These are phyloP conservation scores for Xylariaceae sp. DNA, from an alignment of 2,329 filamentous ascomycete species.

Conservation along the genomic window DNA sequence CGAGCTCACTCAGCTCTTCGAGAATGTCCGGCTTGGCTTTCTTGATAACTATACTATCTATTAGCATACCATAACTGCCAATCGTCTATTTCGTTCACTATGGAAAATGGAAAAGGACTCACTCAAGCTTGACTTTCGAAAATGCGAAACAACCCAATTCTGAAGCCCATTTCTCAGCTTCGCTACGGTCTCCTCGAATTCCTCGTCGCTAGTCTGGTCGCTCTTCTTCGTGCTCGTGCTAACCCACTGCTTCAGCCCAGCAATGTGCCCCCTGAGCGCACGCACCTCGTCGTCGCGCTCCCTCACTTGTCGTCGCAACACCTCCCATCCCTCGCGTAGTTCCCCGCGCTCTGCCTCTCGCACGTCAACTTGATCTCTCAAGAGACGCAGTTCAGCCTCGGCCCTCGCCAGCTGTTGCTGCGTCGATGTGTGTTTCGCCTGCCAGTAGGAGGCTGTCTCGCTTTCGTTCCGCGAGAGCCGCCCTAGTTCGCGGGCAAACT, in stretches of 20 bases:
- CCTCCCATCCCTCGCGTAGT: constrained; percentile 46
- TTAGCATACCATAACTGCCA: too few relatives aligned
- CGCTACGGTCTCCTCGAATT: constrained; percentile 58
- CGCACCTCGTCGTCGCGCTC: constrained; percentile 54
- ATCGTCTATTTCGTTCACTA: not conserved
- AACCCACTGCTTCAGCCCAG: constrained; percentile 68
- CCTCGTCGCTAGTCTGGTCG: constrained; percentile 61
- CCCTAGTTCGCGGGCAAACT: constrained; percentile 51
- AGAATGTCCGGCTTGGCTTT: constrained; percentile 36
- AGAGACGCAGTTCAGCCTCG: constrained; percentile 49
- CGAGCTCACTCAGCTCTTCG: constrained; percentile 33
- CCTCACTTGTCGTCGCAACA: constrained; percentile 40
- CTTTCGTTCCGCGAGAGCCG: constrained; percentile 49
- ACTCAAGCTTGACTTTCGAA: constrained; percentile 58
- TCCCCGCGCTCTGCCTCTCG: constrained; percentile 44
- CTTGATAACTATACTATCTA: constrained; percentile 35
- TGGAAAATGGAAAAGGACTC: constrained; percentile 14
- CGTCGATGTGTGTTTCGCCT: constrained; percentile 48
- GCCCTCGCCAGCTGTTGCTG: constrained; percentile 48
- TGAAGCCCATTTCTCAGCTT: constrained; percentile 63
- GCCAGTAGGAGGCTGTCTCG: constrained; percentile 54
- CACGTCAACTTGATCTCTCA: constrained; percentile 45
- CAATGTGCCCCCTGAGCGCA: constrained; percentile 53
- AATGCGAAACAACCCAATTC: constrained; percentile 71
- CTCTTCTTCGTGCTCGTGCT: constrained; percentile 61